These are phyloP conservation scores for Umbelopsis sp. DNA, from an alignment of 192 early-diverging fungal species.

Conservation along the genomic window DNA sequence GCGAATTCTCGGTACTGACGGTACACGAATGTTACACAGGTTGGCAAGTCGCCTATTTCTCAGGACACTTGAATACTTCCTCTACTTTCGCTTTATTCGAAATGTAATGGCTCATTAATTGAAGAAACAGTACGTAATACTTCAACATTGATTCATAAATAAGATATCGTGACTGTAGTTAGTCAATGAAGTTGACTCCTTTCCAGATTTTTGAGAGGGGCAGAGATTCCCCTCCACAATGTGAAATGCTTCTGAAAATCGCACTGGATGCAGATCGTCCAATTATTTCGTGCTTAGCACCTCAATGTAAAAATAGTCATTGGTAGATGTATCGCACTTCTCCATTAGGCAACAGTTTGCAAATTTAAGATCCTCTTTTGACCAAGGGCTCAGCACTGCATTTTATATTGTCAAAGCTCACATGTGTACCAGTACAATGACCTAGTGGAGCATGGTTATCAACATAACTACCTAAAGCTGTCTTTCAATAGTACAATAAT, in stretches of 20 bases:
- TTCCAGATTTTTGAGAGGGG: not conserved
- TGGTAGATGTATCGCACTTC: not conserved
- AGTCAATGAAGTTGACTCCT: not conserved
- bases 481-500: not conserved
- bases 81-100: not conserved
- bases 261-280: not conserved
- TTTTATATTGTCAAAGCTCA: not conserved
- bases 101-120: no score
- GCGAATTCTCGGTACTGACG: slow-evolving; percentile 1
- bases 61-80: not conserved
- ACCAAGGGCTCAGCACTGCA: not conserved
- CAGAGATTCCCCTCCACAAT: not conserved
- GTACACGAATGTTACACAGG: slow-evolving; percentile 6
- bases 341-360: not conserved
- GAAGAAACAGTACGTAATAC: no score
- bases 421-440: not conserved
- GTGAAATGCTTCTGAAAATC: not conserved
- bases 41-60: not conserved
- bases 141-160: no score
- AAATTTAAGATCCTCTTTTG: not conserved
- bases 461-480: not conserved
- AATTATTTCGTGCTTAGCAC: not conserved
- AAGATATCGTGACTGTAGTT: no score
- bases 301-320: not conserved
- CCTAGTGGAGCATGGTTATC: not conserved